phyloP scores from a whole-genome alignment of 768 basidiomycete species.

The Kwoniella heveanensis region DNA sequence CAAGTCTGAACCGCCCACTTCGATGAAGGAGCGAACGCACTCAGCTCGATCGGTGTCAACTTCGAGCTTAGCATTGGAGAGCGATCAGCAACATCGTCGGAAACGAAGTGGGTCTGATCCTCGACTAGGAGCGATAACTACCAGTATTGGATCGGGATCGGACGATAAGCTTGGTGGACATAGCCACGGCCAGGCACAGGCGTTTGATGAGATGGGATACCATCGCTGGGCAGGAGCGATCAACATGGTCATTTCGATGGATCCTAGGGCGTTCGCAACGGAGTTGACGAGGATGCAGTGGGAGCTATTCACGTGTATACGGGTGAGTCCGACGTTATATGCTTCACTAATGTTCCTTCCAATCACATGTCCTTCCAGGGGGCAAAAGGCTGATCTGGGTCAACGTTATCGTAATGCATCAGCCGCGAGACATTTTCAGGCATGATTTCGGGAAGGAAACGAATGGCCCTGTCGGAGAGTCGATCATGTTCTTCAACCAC shows the following conservation, averaged over 20 bases:
- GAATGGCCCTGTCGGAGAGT: conserved; percentile 70
- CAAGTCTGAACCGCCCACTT: conserved; percentile 15
- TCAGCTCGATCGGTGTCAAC: conserved; percentile 15
- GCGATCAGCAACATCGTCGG: neutral
- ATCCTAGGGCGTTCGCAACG: conserved; percentile 66
- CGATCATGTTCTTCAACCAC: conserved; percentile 77
- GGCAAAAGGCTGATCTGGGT: too few relatives aligned
- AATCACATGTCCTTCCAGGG: too few relatives aligned
- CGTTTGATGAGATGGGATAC: conserved; percentile 9
- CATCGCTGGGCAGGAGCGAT: conserved; percentile 9
- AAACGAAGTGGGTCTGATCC: neutral
- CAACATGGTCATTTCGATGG: conserved; percentile 16
- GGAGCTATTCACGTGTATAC: conserved; percentile 70
- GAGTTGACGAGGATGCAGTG: conserved; percentile 80
- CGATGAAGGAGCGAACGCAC: conserved; percentile 1
- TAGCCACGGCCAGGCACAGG: conserved; percentile 7
- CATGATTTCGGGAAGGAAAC: conserved; percentile 70
- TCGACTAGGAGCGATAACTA: neutral
- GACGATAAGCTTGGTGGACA: neutral
- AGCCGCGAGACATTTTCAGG: conserved; percentile 87
- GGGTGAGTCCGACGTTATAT: conserved; percentile 60
- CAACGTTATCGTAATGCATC: conserved; percentile 15
- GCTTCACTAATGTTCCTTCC: neutral
- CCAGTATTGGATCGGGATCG: neutral
- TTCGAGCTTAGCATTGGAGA: conserved; percentile 12